Conservation (phyloP, 305 asterid genomes). For the Plantago lanceolata region DNA sequence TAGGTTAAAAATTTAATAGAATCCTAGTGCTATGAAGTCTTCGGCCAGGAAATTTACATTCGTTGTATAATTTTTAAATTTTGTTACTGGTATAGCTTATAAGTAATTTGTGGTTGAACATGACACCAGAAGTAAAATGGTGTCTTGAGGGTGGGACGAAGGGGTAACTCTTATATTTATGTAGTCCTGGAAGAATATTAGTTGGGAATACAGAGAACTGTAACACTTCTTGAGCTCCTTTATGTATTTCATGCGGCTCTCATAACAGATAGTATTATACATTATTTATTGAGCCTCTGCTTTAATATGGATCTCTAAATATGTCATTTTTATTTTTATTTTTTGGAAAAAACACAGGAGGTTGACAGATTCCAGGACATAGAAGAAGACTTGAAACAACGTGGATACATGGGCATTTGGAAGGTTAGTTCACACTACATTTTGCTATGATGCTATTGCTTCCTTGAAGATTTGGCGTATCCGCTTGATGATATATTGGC, state of each 20-base stretch:
- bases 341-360: constrained; percentile 50
- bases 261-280: background rate
- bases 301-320: constrained; percentile 20
- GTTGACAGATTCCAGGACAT: constrained; percentile 90
- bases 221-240: background rate
- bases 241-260: constrained; percentile 10
- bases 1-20: background rate
- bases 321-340: background rate
- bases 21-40: too few relatives aligned
- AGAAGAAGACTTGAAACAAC: constrained; percentile 59
- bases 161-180: too few relatives aligned
- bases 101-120: too few relatives aligned
- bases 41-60: too few relatives aligned
- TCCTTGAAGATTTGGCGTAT: background rate
- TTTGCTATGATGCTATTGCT: constrained; percentile 27
- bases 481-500: too few relatives aligned
- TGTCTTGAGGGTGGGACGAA: too few relatives aligned
- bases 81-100: too few relatives aligned
- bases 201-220: background rate
- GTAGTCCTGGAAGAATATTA: background rate
- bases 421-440: constrained; percentile 48
- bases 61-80: too few relatives aligned
- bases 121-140: too few relatives aligned
- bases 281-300: constrained; percentile 15
- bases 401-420: constrained; percentile 92